Evolutionary conservation across 345 rosid genomes (phyloP), one percentile per base, ranked within the genome.

Genomic region (Acer negundo): DNA sequence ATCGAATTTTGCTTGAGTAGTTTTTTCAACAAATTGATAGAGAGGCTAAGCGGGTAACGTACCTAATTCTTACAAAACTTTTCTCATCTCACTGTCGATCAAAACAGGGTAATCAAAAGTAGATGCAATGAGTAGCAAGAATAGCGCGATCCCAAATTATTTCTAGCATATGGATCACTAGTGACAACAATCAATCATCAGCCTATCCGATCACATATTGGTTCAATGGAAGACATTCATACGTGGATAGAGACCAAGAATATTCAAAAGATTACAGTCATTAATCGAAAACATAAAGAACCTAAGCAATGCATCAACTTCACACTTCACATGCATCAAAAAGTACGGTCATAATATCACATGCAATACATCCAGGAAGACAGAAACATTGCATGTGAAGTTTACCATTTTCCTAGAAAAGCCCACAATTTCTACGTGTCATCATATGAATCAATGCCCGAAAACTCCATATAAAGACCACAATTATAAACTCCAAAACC

Each of bases 371-470:
- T 58, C 17, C 61, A 31, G 16, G 13, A n/a, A 22, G 64, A 7
- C 22, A 8, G 62, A 69, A 63, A 67, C 61, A 75, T 26, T 8
- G 17, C 79, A 68, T 76, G 26, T 67, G 44, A 46, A 4, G 58
- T 17, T 58, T 22, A 59, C 31, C 73, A 56, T 17, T 67, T 56
- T n/a, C 16, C 47, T 9, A 69, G 7, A 42, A 15, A 22, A 64
- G 20, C 12, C 22, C 28, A 62, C 17, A 40, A 13, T 16, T 62
- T 38, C 66, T 42, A 42, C 46, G 9, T 42, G 46, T 55, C 31
- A 44, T 46, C 40, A 26, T 26, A 16, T n/a, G n/a, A n/a, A n/a
- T 53, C 71, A 70, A 49, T 51, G 23, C 6, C 10, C 3, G 56
- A 13, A 19, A 47, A 47, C 24, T 22, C 56, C 61, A 40, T 24